Evolutionary conservation across 2,329 filamentous ascomycete genomes (phyloP).

Genomic region (Talaromyces funiculosus): DNA sequence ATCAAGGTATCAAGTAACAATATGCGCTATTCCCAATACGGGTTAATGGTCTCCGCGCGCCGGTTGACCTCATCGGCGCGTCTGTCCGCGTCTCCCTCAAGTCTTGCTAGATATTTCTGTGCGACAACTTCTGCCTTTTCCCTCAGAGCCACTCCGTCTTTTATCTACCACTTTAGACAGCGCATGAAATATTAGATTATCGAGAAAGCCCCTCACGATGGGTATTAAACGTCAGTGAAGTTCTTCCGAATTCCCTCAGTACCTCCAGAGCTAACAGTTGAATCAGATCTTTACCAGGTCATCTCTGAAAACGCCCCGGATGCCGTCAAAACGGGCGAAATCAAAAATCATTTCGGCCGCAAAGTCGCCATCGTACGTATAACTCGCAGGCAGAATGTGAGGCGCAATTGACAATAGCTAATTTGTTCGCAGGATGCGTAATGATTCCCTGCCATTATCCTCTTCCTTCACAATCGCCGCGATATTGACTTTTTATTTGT

Average conservation of each 20-base stretch:
- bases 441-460: slow-evolving; percentile 14
- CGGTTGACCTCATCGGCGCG: slow-evolving; percentile 14
- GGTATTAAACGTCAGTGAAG: slow-evolving; percentile 46
- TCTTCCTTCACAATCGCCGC: not conserved
- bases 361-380: slow-evolving; percentile 89
- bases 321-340: slow-evolving; percentile 91
- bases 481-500: not conserved
- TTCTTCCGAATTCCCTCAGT: not conserved
- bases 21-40: not conserved
- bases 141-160: not conserved
- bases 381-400: not conserved
- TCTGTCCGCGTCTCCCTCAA: slow-evolving; percentile 2
- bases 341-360: slow-evolving; percentile 97
- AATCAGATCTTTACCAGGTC: slow-evolving; percentile 64
- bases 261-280: not conserved
- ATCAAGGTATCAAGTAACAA: not conserved
- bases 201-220: slow-evolving; percentile 31
- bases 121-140: not conserved
- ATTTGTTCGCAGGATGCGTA: slow-evolving; percentile 51
- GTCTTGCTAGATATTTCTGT: too few species aligned
- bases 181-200: not conserved
- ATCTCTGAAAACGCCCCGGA: slow-evolving; percentile 92
- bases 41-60: slow-evolving; percentile 11
- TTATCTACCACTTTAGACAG: not conserved
- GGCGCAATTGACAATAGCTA: not conserved